Conservation (phyloP, 2,329 filamentous ascomycete species). For the Fusarium piperis region DNA sequence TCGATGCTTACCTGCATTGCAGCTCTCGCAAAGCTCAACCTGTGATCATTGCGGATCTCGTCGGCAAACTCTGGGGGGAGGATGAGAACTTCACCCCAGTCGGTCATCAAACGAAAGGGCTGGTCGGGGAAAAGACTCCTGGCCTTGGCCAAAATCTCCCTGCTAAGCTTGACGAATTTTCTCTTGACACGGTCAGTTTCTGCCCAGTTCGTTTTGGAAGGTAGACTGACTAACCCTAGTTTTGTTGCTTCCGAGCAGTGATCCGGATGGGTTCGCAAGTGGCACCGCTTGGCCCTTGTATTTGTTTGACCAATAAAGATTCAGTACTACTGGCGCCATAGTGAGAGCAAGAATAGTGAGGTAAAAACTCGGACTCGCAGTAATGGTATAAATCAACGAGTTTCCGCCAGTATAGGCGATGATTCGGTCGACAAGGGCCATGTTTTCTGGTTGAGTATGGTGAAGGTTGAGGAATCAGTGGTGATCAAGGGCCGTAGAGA, state of each 20-base stretch:
- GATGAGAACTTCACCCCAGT: conserved; percentile 3
- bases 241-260: neutral
- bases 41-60: neutral
- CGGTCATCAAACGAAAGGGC: neutral
- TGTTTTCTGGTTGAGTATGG: neutral
- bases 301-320: neutral
- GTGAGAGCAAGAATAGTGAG: neutral
- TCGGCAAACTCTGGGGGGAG: neutral
- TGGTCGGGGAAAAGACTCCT: neutral
- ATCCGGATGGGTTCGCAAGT: neutral
- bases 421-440: neutral
- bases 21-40: neutral
- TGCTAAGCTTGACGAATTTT: neutral
- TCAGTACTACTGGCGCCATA: neutral
- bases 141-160: neutral
- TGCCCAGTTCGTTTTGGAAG: neutral
- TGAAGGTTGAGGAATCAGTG: neutral
- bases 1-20: neutral
- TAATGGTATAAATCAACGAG: neutral
- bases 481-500: neutral
- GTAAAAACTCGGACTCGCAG: neutral
- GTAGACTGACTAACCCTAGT: neutral
- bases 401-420: neutral
- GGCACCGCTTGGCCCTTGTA: neutral
- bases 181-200: neutral